A percentile compares a stretch with the other conserved stretches of the same genome.
phyloP scores from a whole-genome alignment of 148 eudicot species.

The Spergularia bocconei region DNA sequence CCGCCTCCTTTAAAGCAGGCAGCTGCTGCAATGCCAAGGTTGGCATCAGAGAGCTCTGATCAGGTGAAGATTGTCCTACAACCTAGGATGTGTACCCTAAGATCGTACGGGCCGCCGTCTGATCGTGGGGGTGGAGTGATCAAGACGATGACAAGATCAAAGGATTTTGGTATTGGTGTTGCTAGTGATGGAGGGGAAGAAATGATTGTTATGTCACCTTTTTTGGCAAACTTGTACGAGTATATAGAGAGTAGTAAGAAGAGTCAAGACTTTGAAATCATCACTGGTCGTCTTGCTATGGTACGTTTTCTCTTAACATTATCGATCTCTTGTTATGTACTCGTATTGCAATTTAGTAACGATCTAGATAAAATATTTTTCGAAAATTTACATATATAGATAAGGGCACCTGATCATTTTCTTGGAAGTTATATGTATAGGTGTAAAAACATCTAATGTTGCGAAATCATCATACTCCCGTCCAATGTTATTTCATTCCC shows the following conservation, averaged over 20 bases:
- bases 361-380: too few relatives aligned
- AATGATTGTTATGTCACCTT: constrained; percentile 36
- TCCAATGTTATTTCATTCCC: too few relatives aligned
- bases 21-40: constrained; percentile 24
- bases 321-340: too few relatives aligned
- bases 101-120: constrained; percentile 52
- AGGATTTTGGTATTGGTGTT: constrained; percentile 10
- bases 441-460: too few relatives aligned
- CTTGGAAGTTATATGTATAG: too few relatives aligned
- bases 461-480: too few relatives aligned
- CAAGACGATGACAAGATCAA: constrained; percentile 25
- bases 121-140: constrained; percentile 48
- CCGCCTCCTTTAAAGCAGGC: constrained; percentile 14
- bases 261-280: constrained; percentile 82
- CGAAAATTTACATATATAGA: too few relatives aligned
- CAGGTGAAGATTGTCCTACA: constrained; percentile 57
- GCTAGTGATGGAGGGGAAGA: constrained; percentile 14
- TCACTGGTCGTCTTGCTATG: constrained; percentile 94
- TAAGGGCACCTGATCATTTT: too few relatives aligned
- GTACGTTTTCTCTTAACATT: constrained; percentile 29
- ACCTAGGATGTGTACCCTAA: constrained; percentile 68
- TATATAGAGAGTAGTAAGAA: constrained; percentile 80
- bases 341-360: too few relatives aligned
- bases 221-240: constrained; percentile 64
- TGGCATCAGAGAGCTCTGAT: constrained; percentile 29